These are phyloP conservation scores for Pholiota adiposa DNA, from an alignment of 1,284 basidiomycete genomes.

Conservation along the genomic window DNA sequence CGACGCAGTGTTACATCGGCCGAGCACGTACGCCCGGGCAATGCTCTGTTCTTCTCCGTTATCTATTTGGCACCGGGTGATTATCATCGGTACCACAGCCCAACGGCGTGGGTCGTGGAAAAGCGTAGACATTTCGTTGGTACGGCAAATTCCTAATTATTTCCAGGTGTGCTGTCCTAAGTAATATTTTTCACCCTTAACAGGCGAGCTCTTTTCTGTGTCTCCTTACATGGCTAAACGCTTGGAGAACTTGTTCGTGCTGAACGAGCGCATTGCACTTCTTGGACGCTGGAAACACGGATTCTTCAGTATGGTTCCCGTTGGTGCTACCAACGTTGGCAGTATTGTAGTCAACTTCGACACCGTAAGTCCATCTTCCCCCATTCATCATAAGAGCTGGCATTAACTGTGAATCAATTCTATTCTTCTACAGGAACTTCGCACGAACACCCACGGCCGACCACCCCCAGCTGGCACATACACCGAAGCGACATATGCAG, in stretches of 20 bases:
- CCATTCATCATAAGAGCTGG: background rate
- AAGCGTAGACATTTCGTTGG: slow-evolving; percentile 94
- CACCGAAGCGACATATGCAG: slow-evolving; percentile 88
- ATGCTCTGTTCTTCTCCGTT: slow-evolving; percentile 91
- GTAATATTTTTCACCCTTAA: no score
- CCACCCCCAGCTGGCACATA: slow-evolving; percentile 87
- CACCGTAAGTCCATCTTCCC: slow-evolving; percentile 50
- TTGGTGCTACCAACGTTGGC: slow-evolving; percentile 98
- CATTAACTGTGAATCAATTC: background rate
- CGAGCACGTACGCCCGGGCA: slow-evolving; percentile 63
- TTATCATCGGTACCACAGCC: slow-evolving; percentile 98
- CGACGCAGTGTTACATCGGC: slow-evolving; percentile 48
- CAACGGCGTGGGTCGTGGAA: slow-evolving; percentile 97
- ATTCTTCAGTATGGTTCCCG: slow-evolving; percentile 97
- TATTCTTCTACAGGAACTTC: slow-evolving; percentile 59
- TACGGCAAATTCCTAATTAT: no score
- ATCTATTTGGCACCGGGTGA: slow-evolving; percentile 99
- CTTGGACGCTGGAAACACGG: slow-evolving; percentile 95
- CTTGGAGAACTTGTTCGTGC: slow-evolving; percentile 91
- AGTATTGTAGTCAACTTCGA: slow-evolving; percentile 98
- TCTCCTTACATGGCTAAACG: slow-evolving; percentile 96
- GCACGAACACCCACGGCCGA: slow-evolving; percentile 82
- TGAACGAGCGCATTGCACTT: slow-evolving; percentile 98
- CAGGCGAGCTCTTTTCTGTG: slow-evolving; percentile 92
- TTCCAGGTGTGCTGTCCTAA: no score